Conservation (phyloP, 2,329 filamentous ascomycete genomes). For the Colletotrichum liaoningense region DNA sequence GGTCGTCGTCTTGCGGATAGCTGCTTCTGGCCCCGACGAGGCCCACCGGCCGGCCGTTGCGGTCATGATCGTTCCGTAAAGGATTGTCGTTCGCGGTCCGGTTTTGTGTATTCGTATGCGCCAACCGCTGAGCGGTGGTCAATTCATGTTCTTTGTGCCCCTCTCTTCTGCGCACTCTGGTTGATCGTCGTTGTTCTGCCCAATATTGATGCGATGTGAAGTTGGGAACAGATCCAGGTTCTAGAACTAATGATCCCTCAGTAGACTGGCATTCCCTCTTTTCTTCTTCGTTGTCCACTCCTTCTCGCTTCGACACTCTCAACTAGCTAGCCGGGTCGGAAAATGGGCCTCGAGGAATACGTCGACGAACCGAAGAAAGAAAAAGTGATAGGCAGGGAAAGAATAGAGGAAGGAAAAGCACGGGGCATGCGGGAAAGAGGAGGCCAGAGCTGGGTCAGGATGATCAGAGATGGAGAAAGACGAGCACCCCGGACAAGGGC, state of each 20-base stretch:
- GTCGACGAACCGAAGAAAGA: not conserved
- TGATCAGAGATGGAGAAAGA: conserved; percentile 23
- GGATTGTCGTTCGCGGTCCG: conserved; percentile 6
- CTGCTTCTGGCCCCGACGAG: not conserved
- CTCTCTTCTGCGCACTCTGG: not conserved
- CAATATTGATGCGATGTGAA: not conserved
- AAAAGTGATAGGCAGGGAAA: conserved; percentile 15
- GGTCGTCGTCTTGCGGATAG: conserved; percentile 10
- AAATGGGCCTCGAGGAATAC: conserved; percentile 12
- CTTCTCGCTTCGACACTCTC: not conserved
- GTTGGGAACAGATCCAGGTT: not conserved
- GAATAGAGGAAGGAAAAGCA: conserved; percentile 19
- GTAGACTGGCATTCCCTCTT: conserved; percentile 2
- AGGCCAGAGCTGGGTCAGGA: conserved; percentile 21
- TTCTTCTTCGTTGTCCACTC: not conserved
- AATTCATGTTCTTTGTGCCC: conserved; percentile 19
- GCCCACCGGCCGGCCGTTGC: not conserved
- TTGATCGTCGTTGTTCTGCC: not conserved
- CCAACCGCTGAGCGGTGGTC: conserved; percentile 29
- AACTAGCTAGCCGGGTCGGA: conserved; percentile 3
- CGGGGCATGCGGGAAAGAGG: conserved; percentile 31
- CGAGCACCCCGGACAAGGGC: not conserved
- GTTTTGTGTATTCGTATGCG: conserved; percentile 26
- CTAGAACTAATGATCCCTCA: not conserved
- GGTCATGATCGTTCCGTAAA: conserved; percentile 2